These are phyloP conservation scores for Aspergillus sp. DNA, from an alignment of 2,329 filamentous ascomycete species.

Conservation along the genomic window DNA sequence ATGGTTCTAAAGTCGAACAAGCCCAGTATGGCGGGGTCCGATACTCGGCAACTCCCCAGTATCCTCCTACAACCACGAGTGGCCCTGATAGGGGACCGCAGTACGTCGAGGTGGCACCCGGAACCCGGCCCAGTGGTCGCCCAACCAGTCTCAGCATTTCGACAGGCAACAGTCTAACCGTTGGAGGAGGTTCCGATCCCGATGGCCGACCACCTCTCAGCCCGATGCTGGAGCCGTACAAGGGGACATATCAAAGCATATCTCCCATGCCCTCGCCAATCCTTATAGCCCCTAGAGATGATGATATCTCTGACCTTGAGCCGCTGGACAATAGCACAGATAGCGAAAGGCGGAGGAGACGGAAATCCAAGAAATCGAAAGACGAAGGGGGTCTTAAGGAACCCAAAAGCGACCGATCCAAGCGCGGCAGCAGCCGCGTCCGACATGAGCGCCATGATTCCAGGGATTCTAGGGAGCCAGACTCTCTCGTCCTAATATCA, in stretches of 20 bases:
- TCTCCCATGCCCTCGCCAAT: conserved; percentile 90
- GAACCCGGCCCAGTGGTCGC: conserved; percentile 28
- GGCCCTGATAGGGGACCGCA: conserved; percentile 32
- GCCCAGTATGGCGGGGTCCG: conserved; percentile 14
- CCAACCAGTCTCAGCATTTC: conserved; percentile 44
- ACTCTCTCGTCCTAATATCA: conserved; percentile 48
- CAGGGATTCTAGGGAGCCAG: conserved; percentile 33
- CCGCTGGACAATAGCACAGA: conserved; percentile 42
- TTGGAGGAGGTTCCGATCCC: conserved; percentile 37
- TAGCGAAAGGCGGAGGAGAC: conserved; percentile 31
- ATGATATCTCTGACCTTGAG: conserved; percentile 58
- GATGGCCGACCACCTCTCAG: conserved; percentile 68
- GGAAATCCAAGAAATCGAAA: conserved; percentile 31
- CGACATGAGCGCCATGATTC: conserved; percentile 35
- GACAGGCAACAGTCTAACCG: conserved; percentile 44
- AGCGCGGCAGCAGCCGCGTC: conserved; percentile 28
- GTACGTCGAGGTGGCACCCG: conserved; percentile 41
- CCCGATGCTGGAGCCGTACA: conserved; percentile 88
- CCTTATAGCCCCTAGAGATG: conserved; percentile 61
- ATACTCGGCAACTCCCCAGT: conserved; percentile 26
- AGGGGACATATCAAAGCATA: conserved; percentile 90
- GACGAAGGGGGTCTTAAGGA: conserved; percentile 39
- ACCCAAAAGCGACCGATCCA: conserved; percentile 33
- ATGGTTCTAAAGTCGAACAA: conserved; percentile 27
- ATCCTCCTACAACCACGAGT: conserved; percentile 29